Percentiles rank a stretch among this genome's conserved stretches.
Conservation (phyloP, 768 basidiomycete genomes). For the Glaciozyma martinii region DNA sequence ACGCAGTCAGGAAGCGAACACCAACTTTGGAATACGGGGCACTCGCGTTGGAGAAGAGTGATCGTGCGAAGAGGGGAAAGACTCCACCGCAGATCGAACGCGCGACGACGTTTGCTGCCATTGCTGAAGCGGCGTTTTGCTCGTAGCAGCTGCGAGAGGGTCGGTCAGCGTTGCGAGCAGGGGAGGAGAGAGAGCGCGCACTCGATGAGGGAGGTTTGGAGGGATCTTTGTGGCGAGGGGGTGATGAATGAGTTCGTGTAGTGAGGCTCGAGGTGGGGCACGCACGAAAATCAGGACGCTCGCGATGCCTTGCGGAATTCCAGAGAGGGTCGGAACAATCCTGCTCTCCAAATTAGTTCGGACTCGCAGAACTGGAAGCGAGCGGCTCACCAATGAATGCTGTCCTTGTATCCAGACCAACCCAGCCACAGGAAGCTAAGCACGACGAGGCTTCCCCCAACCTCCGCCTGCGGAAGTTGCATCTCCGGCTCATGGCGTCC, state of each 20-base stretch:
- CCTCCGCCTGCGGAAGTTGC: conserved; percentile 1
- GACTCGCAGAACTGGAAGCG: no score
- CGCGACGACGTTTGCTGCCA: not conserved
- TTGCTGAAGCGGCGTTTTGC: conserved; percentile 10
- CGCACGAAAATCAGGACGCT: conserved; percentile 17
- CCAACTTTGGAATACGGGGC: no score
- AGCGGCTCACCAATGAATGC: conserved; percentile 13
- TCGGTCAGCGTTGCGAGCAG: not conserved
- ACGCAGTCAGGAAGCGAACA: not conserved
- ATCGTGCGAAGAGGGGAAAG: conserved; percentile 17
- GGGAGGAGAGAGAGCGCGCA: no score
- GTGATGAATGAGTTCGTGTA: not conserved
- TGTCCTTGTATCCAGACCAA: conserved; percentile 4
- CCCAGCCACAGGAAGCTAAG: conserved; percentile 23
- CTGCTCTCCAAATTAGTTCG: not conserved
- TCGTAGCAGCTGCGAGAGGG: conserved; percentile 2
- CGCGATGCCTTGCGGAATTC: conserved; percentile 19
- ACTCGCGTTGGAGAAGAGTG: conserved; percentile 7
- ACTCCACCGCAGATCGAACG: conserved; percentile 7
- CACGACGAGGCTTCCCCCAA: conserved; percentile 8
- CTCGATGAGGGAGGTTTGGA: conserved; percentile 23
- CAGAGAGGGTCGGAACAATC: conserved; percentile 17
- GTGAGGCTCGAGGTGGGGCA: not conserved
- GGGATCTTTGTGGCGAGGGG: not conserved
- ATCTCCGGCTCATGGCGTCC: conserved; percentile 14